Conservation (phyloP, 192 early-diverging fungal species). For the Glomus cerebriforme region DNA sequence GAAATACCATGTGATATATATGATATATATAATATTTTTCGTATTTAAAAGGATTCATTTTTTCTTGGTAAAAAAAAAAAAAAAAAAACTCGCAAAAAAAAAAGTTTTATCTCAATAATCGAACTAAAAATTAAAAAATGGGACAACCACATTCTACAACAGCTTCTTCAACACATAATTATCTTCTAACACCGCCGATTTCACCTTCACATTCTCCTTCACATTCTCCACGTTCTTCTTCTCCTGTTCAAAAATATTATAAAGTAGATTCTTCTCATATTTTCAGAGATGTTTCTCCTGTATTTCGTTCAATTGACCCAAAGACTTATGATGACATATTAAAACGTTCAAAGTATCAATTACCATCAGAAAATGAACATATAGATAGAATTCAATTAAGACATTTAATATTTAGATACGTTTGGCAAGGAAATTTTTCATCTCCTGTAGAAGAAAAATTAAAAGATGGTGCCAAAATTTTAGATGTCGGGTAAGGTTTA, state of each 20-base stretch:
- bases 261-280: background rate
- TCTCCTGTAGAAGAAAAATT: conserved; percentile 8
- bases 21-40: no score
- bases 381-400: conserved; percentile 12
- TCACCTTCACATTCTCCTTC: background rate
- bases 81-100: no score
- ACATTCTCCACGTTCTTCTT: background rate
- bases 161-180: background rate
- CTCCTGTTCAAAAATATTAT: background rate
- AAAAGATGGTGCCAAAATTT: background rate
- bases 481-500: conserved; percentile 15
- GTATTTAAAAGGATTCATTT: no score
- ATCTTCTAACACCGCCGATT: background rate
- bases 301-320: background rate
- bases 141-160: background rate
- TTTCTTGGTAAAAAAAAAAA: no score
- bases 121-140: background rate
- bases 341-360: background rate
- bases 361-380: conserved; percentile 1
- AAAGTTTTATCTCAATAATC: no score
- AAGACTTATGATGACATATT: background rate
- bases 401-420: conserved; percentile 15
- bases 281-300: background rate
- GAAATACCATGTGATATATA: no score
- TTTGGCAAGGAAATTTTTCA: conserved; percentile 15